Percentiles rank a stretch among this genome's conserved stretches.
These are phyloP conservation scores for Aspergillus sojae DNA, from an alignment of 2,329 filamentous ascomycete genomes.

Conservation along the genomic window DNA sequence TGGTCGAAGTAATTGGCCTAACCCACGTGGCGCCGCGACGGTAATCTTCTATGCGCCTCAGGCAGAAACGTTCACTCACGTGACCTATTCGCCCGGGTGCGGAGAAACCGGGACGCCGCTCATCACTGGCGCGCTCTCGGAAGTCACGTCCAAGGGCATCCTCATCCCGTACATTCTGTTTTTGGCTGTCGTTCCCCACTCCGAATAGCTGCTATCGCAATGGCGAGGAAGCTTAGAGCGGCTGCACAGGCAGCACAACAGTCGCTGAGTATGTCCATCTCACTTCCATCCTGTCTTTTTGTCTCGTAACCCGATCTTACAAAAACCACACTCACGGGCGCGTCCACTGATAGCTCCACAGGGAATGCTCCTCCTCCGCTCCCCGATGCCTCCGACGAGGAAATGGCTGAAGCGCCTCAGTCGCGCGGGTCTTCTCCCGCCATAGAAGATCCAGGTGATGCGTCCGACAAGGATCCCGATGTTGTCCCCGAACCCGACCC, in stretches of 20 bases:
- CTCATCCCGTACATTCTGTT: slow-evolving; percentile 5
- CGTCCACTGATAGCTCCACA: slow-evolving; percentile 29
- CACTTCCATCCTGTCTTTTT: background rate
- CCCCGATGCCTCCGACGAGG: slow-evolving; percentile 49
- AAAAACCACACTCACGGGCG: slow-evolving; percentile 8
- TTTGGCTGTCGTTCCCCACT: slow-evolving; percentile 11
- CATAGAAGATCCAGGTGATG: slow-evolving; percentile 38
- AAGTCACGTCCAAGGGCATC: slow-evolving; percentile 16
- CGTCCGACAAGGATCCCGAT: slow-evolving; percentile 28
- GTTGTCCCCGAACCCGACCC: slow-evolving; percentile 34
- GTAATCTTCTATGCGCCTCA: background rate
- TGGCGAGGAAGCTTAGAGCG: slow-evolving; percentile 49
- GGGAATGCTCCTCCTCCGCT: slow-evolving; percentile 46
- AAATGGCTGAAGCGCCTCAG: slow-evolving; percentile 43
- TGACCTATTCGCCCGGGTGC: background rate
- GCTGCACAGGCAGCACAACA: slow-evolving; percentile 52
- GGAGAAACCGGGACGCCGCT: slow-evolving; percentile 11
- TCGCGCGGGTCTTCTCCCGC: slow-evolving; percentile 36
- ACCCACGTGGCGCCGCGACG: slow-evolving; percentile 4
- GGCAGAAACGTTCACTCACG: background rate
- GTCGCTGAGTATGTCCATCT: slow-evolving; percentile 44
- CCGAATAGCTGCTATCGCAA: slow-evolving; percentile 23
- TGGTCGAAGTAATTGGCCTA: background rate
- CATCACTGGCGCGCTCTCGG: slow-evolving; percentile 18
- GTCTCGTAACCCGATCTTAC: slow-evolving; percentile 2